Conservation (phyloP, 2,329 filamentous ascomycete species). For the Exophiala spinifera region DNA sequence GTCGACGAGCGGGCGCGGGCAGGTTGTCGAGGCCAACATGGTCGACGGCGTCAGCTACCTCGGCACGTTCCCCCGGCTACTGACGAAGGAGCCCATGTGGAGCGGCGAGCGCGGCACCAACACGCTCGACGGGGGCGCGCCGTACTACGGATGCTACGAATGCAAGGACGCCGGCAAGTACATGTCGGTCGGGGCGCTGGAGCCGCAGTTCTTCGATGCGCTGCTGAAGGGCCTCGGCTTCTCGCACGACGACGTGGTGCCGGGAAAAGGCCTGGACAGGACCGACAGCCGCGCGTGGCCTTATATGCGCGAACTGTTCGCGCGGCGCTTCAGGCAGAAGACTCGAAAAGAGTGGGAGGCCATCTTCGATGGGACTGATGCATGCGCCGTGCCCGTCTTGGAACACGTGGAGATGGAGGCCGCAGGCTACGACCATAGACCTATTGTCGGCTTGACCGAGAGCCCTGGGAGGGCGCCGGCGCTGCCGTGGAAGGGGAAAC, state of each 20-base stretch:
- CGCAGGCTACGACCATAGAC: slow-evolving; percentile 49
- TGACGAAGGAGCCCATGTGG: slow-evolving; percentile 62
- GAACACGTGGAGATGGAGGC: slow-evolving; percentile 68
- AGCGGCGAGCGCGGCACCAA: slow-evolving; percentile 67
- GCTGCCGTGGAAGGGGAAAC: slow-evolving; percentile 61
- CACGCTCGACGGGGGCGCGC: slow-evolving; percentile 76
- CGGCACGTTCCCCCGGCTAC: slow-evolving; percentile 71
- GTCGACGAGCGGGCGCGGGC: slow-evolving; percentile 64
- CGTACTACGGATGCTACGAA: slow-evolving; percentile 87
- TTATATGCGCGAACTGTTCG: slow-evolving; percentile 60
- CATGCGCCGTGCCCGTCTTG: slow-evolving; percentile 86
- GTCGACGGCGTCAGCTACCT: slow-evolving; percentile 83
- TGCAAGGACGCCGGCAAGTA: slow-evolving; percentile 69
- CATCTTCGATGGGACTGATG: slow-evolving; percentile 86
- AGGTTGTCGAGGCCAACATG: slow-evolving; percentile 96
- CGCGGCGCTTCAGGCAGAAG: slow-evolving; percentile 62
- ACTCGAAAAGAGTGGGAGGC: slow-evolving; percentile 76
- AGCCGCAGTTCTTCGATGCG: slow-evolving; percentile 75
- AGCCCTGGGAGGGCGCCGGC: slow-evolving; percentile 67
- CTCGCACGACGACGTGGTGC: slow-evolving; percentile 42
- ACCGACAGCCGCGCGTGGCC: slow-evolving; percentile 66
- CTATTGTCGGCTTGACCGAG: slow-evolving; percentile 53
- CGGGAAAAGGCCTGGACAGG: slow-evolving; percentile 46
- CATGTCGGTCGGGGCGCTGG: slow-evolving; percentile 86
- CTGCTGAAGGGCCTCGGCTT: slow-evolving; percentile 68